Percentiles rank a stretch among this genome's conserved stretches.
Evolutionary conservation across 73 alveolate genomes (phyloP).

Genomic region (Urostyla sp.): DNA sequence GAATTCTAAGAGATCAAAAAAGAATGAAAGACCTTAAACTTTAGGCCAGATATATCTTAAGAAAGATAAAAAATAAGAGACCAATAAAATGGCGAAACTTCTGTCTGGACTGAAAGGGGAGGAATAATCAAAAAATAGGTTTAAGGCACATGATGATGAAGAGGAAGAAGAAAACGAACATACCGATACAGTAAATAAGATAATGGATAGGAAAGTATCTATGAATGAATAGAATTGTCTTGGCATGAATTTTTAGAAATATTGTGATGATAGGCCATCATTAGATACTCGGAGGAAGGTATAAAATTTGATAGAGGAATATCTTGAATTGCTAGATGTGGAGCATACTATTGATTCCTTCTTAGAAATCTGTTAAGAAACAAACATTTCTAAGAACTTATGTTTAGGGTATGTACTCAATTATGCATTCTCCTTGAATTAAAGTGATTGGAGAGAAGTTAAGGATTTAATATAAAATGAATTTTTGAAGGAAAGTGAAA

Average conservation of each 20-base stretch:
- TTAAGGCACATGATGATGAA: conserved; percentile 4
- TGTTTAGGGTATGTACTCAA: conserved; percentile 56
- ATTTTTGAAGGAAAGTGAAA: neutral
- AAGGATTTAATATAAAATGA: conserved; percentile 4
- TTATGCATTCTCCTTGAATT: conserved; percentile 45
- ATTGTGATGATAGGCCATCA: conserved; percentile 32
- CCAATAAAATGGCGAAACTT: too few species aligned
- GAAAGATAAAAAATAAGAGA: neutral
- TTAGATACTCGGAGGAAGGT: conserved; percentile 45
- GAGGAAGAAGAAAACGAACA: neutral
- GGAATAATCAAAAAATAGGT: too few species aligned
- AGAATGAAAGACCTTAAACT: too few species aligned
- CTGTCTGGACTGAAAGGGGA: too few species aligned
- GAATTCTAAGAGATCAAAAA: neutral
- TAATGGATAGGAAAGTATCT: conserved; percentile 25
- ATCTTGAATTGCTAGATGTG: conserved; percentile 13
- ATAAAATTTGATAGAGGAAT: conserved; percentile 37
- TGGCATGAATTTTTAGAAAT: conserved; percentile 57
- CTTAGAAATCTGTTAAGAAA: conserved; percentile 55
- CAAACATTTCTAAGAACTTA: neutral
- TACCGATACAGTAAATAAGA: neutral
- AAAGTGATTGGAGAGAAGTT: conserved; percentile 24
- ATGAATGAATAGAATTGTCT: conserved; percentile 56
- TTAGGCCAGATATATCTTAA: conserved; percentile 9
- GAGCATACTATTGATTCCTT: conserved; percentile 25